Evolutionary conservation across 306 rosid genomes (phyloP).

Genomic region (Nissolia schottii): DNA sequence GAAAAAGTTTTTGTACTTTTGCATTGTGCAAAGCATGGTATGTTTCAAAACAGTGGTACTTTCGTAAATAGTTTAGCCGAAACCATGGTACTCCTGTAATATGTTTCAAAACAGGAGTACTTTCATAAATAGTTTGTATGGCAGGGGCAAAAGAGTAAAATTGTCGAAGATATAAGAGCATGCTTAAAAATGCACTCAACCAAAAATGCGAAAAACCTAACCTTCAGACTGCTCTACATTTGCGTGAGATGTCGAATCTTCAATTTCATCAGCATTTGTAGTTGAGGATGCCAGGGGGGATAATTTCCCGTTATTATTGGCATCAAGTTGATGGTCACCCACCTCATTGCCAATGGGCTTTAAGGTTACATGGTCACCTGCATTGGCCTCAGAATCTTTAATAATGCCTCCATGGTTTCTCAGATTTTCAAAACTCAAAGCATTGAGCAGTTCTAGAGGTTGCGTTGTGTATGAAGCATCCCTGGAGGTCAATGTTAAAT

Average conservation of each 20-base stretch:
- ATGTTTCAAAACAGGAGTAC: too few relatives aligned
- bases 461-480: slow-evolving; percentile 96
- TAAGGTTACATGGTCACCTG: slow-evolving; percentile 36
- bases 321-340: slow-evolving; percentile 44
- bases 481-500: slow-evolving; percentile 43
- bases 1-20: too few relatives aligned
- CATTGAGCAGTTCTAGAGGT: slow-evolving; percentile 91
- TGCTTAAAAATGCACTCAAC: slow-evolving; percentile 13
- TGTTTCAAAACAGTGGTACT: too few relatives aligned
- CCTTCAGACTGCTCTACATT: slow-evolving; percentile 79
- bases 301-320: slow-evolving; percentile 37
- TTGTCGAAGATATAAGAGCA: too few relatives aligned
- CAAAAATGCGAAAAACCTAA: slow-evolving; percentile 25
- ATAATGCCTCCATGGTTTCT: slow-evolving; percentile 43
- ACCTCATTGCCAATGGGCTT: slow-evolving; percentile 36
- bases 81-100: too few relatives aligned
- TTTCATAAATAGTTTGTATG: too few relatives aligned
- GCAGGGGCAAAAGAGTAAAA: too few relatives aligned
- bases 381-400: slow-evolving; percentile 41
- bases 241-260: slow-evolving; percentile 40
- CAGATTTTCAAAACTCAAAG: slow-evolving; percentile 63
- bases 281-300: slow-evolving; percentile 42
- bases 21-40: too few relatives aligned
- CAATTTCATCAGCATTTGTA: slow-evolving; percentile 42
- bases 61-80: too few relatives aligned